Percentiles rank a stretch among this genome's conserved stretches.
phyloP scores from a whole-genome alignment of 768 basidiomycete genomes.

The Calocera cornea region DNA sequence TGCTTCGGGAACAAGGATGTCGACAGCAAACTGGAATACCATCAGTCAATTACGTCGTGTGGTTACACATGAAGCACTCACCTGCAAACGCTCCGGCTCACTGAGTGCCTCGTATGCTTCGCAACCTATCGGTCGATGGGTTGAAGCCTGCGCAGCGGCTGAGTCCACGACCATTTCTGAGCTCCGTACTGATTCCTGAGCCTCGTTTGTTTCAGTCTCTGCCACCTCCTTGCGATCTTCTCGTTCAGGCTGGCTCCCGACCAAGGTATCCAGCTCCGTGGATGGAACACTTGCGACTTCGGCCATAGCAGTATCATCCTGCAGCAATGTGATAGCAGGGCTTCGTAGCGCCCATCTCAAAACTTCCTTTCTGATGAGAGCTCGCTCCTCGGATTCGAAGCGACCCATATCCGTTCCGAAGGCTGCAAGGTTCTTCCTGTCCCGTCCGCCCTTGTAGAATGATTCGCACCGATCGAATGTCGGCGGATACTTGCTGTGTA shows the following conservation, averaged over 20 bases:
- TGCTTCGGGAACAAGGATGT: conserved; percentile 3
- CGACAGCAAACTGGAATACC: neutral
- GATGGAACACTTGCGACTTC: neutral
- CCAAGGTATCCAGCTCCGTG: neutral
- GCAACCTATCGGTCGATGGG: neutral
- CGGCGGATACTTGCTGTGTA: neutral
- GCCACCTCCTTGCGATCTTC: neutral
- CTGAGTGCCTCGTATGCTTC: neutral
- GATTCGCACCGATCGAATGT: neutral
- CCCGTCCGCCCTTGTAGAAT: neutral
- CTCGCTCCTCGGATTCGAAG: neutral
- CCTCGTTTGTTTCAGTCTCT: neutral
- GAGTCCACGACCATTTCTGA: neutral
- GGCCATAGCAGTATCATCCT: neutral
- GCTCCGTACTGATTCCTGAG: neutral
- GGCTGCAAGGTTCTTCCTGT: neutral
- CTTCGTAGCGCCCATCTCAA: neutral
- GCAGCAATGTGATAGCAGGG: neutral
- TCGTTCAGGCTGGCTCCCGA: neutral
- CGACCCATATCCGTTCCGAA: neutral
- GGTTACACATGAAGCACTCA: neutral
- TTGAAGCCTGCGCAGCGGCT: too few relatives aligned
- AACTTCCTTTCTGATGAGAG: neutral
- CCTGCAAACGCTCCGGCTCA: neutral
- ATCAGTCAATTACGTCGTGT: neutral